Conservation (phyloP, 2,329 filamentous ascomycete species). For the Trichothecium roseum region DNA sequence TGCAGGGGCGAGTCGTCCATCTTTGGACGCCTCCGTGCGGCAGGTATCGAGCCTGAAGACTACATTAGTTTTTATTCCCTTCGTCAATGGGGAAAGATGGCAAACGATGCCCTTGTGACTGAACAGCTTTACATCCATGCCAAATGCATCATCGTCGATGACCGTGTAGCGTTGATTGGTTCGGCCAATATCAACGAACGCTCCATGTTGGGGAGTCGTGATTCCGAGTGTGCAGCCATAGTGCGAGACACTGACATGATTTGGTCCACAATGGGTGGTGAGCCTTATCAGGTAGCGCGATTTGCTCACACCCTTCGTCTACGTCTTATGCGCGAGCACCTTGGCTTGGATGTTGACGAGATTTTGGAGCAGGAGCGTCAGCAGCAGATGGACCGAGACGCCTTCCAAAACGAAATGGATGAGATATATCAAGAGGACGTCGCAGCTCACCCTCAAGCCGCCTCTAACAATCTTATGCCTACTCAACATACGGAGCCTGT, state of each 20-base stretch:
- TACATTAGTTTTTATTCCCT: slow-evolving; percentile 94
- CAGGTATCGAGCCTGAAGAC: slow-evolving; percentile 82
- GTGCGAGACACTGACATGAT: slow-evolving; percentile 91
- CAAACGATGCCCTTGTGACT: slow-evolving; percentile 74
- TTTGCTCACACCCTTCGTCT: slow-evolving; percentile 90
- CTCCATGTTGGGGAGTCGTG: slow-evolving; percentile 83
- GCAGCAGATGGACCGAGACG: slow-evolving; percentile 51
- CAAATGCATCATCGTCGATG: slow-evolving; percentile 93
- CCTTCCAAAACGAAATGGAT: slow-evolving; percentile 49
- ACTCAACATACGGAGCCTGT: slow-evolving; percentile 13
- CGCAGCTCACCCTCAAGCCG: not conserved
- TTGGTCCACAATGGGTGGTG: slow-evolving; percentile 80
- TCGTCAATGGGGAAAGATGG: slow-evolving; percentile 85
- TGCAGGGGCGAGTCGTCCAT: slow-evolving; percentile 88
- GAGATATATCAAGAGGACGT: slow-evolving; percentile 46
- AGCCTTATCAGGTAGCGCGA: slow-evolving; percentile 79
- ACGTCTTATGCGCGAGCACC: slow-evolving; percentile 90
- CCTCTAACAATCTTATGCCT: slow-evolving; percentile 2
- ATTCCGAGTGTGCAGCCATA: slow-evolving; percentile 84
- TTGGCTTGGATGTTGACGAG: slow-evolving; percentile 90
- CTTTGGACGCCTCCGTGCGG: slow-evolving; percentile 70
- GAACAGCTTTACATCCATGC: slow-evolving; percentile 98
- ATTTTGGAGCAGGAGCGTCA: slow-evolving; percentile 70
- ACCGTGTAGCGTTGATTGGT: slow-evolving; percentile 85
- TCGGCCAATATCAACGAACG: slow-evolving; percentile 98